A percentile compares a stretch with the other conserved stretches of the same genome.
Conservation (phyloP, 2,329 filamentous ascomycete genomes). For the Penicillium verrucosum region DNA sequence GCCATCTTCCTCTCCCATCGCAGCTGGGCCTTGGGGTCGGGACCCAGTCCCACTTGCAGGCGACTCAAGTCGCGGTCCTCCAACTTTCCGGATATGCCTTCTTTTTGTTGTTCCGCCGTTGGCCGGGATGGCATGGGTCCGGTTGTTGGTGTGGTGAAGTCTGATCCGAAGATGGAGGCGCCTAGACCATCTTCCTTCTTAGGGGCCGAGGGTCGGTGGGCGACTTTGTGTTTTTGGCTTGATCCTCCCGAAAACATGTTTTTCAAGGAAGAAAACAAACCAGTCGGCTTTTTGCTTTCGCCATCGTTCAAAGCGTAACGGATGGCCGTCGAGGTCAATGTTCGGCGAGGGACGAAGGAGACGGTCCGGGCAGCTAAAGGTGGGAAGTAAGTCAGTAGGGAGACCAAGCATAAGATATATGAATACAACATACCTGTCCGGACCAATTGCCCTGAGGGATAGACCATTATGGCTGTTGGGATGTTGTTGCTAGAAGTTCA, state of each 20-base stretch:
- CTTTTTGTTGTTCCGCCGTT: constrained; percentile 14
- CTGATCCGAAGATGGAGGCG: constrained; percentile 44
- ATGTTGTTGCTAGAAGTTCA: constrained; percentile 18
- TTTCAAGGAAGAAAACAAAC: constrained; percentile 34
- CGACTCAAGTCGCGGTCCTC: constrained; percentile 48
- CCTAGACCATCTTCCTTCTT: constrained; percentile 34
- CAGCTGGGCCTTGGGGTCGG: constrained; percentile 66
- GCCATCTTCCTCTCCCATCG: constrained; percentile 83
- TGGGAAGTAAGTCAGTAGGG: neutral
- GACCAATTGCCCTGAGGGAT: constrained; percentile 38
- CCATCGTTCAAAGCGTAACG: constrained; percentile 31
- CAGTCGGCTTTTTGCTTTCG: constrained; percentile 20
- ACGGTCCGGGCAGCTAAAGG: constrained; percentile 31
- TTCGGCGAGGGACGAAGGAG: constrained; percentile 36
- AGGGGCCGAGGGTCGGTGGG: constrained; percentile 28
- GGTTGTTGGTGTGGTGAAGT: constrained; percentile 23
- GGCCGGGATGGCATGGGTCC: constrained; percentile 28
- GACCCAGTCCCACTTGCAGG: constrained; percentile 67
- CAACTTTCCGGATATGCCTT: constrained; percentile 17
- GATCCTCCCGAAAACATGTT: constrained; percentile 32
- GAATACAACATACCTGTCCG: constrained; percentile 33
- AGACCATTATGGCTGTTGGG: constrained; percentile 39
- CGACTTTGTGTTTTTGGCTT: constrained; percentile 30
- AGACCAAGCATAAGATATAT: neutral
- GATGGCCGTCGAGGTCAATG: constrained; percentile 32